phyloP scores from a whole-genome alignment of 192 early-diverging fungal genomes.

The Umbelopsis ramanniana region DNA sequence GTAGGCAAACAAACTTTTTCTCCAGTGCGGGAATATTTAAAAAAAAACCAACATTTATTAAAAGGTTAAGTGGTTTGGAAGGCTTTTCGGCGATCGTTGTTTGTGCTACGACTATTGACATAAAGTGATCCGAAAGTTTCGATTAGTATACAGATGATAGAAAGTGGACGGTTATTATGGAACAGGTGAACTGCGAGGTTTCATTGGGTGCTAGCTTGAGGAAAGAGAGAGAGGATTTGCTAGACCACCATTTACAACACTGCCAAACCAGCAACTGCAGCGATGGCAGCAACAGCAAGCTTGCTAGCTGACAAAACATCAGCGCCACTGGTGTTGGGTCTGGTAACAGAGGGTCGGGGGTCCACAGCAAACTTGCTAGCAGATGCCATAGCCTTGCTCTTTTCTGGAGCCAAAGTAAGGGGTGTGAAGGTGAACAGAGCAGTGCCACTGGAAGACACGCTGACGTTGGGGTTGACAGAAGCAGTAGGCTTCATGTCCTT shows the following conservation, averaged over 20 bases:
- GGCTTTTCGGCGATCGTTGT: neutral
- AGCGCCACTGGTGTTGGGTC: neutral
- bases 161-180: neutral
- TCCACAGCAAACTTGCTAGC: neutral
- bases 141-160: neutral
- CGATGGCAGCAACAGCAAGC: slow-evolving; percentile 6
- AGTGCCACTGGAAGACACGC: neutral
- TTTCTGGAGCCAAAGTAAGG: slow-evolving; percentile 7
- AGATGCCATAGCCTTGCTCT: slow-evolving; percentile 7
- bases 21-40: no score
- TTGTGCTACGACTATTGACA: neutral
- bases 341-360: neutral
- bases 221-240: neutral
- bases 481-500: no score
- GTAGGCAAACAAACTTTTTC: no score
- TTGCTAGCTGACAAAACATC: neutral
- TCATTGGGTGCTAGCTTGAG: no score
- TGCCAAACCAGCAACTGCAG: slow-evolving; percentile 5
- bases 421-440: neutral
- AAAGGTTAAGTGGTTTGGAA: neutral
- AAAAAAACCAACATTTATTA: no score
- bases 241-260: neutral
- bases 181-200: neutral
- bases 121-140: neutral
- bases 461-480: no score